Evolutionary conservation across 2,329 filamentous ascomycete genomes (phyloP).

Genomic region (Chaetomiaceae sp.): DNA sequence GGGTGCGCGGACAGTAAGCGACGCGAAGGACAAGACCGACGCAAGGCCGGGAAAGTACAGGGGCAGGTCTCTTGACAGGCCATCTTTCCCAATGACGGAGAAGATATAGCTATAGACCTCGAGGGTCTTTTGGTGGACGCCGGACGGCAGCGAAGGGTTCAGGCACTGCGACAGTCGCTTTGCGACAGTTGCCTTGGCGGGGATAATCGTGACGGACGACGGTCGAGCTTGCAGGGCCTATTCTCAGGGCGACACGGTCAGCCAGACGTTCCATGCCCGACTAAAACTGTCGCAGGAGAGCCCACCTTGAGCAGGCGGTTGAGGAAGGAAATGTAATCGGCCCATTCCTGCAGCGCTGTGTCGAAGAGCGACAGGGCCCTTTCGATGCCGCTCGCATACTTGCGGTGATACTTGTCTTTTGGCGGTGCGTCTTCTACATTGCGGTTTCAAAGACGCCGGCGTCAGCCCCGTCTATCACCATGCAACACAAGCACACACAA

Average conservation of each 20-base stretch:
- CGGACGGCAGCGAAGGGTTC: conserved; percentile 86
- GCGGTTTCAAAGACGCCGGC: background rate
- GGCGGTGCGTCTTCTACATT: conserved; percentile 49
- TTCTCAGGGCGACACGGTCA: background rate
- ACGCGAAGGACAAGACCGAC: conserved; percentile 88
- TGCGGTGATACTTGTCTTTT: conserved; percentile 70
- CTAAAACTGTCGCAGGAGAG: background rate
- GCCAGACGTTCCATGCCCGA: conserved; percentile 5
- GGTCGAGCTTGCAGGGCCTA: conserved; percentile 87
- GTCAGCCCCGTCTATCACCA: background rate
- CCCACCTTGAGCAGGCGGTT: conserved; percentile 81
- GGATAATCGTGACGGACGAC: conserved; percentile 65
- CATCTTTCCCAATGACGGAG: conserved; percentile 74
- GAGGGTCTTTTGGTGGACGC: conserved; percentile 94
- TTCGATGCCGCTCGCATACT: conserved; percentile 86
- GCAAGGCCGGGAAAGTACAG: conserved; percentile 88
- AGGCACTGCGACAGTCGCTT: conserved; percentile 93
- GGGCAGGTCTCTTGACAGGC: conserved; percentile 73
- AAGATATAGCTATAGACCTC: conserved; percentile 94
- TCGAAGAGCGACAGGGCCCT: conserved; percentile 87
- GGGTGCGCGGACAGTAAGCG: conserved; percentile 79
- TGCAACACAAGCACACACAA: no score
- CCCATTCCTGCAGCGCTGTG: conserved; percentile 93
- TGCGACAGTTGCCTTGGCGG: conserved; percentile 76
- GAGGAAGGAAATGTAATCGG: conserved; percentile 97